These are phyloP conservation scores for Aegle marmelos DNA, from an alignment of 345 rosid species.

Conservation along the genomic window DNA sequence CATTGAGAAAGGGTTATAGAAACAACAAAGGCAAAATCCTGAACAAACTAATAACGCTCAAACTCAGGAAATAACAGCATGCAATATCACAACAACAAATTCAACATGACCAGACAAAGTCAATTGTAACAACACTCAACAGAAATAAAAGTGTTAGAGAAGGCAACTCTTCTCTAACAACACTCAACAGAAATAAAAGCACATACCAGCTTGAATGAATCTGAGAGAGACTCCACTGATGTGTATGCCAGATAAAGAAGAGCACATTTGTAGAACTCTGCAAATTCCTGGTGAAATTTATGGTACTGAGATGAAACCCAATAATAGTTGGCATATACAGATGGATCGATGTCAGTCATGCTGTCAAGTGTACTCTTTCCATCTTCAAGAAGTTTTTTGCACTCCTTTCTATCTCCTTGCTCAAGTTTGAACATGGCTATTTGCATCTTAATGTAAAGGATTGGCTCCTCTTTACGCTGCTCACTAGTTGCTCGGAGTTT, in stretches of 20 bases:
- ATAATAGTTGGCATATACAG: conserved; percentile 81
- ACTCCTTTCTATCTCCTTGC: conserved; percentile 83
- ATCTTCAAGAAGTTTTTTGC: conserved; percentile 88
- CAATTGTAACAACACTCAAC: not conserved
- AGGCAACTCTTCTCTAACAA: not conserved
- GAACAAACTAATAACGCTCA: not conserved
- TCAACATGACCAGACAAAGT: not conserved
- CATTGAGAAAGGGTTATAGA: not conserved
- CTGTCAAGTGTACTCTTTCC: conserved; percentile 83
- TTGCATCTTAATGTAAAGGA: conserved; percentile 87
- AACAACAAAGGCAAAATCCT: not conserved
- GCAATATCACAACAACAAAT: not conserved
- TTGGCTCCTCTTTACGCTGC: conserved; percentile 77
- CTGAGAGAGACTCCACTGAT: conserved; percentile 88
- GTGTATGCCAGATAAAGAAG: conserved; percentile 96
- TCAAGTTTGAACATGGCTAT: conserved; percentile 83
- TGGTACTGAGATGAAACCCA: conserved; percentile 95
- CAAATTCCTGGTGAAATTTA: conserved; percentile 79
- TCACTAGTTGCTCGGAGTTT: conserved; percentile 78
- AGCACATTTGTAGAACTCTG: conserved; percentile 90
- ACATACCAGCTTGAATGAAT: conserved; percentile 88
- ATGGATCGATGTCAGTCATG: conserved; percentile 98
- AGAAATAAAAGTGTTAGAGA: not conserved
- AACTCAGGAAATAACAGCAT: not conserved
- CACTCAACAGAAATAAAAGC: not conserved